phyloP scores from a whole-genome alignment of 768 basidiomycete genomes.

The Serendipita indica region DNA sequence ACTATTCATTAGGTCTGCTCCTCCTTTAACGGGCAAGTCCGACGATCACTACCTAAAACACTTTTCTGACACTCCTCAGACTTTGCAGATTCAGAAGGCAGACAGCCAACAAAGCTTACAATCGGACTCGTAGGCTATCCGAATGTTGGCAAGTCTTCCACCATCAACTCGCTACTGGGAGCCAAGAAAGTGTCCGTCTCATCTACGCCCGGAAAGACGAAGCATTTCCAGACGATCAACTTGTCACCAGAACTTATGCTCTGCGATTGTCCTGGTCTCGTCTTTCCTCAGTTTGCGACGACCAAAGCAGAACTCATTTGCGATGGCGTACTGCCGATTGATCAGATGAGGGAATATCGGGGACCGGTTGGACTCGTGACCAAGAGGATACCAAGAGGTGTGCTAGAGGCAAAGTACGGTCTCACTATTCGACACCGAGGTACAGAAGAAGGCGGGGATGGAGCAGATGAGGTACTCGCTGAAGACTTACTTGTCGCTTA shows the following conservation, averaged over 20 bases:
- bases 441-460: slow-evolving; percentile 75
- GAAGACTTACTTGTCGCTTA: slow-evolving; percentile 77
- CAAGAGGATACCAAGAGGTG: slow-evolving; percentile 60
- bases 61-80: slow-evolving; percentile 25
- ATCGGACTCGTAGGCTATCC: slow-evolving; percentile 96
- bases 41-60: background rate
- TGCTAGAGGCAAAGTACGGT: slow-evolving; percentile 86
- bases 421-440: slow-evolving; percentile 49
- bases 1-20: slow-evolving; percentile 56
- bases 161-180: slow-evolving; percentile 90
- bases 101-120: slow-evolving; percentile 46
- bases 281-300: slow-evolving; percentile 96
- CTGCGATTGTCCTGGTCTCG: slow-evolving; percentile 95
- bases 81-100: slow-evolving; percentile 44
- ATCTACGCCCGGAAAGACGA: slow-evolving; percentile 94
- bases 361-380: slow-evolving; percentile 70
- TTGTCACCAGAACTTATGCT: slow-evolving; percentile 76
- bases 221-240: slow-evolving; percentile 96
- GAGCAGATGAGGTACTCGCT: slow-evolving; percentile 39
- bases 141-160: slow-evolving; percentile 96
- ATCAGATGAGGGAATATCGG: slow-evolving; percentile 87
- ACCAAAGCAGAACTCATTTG: slow-evolving; percentile 93
- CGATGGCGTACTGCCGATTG: slow-evolving; percentile 93
- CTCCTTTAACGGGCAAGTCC: slow-evolving; percentile 46
- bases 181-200: slow-evolving; percentile 98